These are phyloP conservation scores for Cymbopogon flexuosus DNA, from an alignment of 202 grass and related monocot species.

Conservation along the genomic window DNA sequence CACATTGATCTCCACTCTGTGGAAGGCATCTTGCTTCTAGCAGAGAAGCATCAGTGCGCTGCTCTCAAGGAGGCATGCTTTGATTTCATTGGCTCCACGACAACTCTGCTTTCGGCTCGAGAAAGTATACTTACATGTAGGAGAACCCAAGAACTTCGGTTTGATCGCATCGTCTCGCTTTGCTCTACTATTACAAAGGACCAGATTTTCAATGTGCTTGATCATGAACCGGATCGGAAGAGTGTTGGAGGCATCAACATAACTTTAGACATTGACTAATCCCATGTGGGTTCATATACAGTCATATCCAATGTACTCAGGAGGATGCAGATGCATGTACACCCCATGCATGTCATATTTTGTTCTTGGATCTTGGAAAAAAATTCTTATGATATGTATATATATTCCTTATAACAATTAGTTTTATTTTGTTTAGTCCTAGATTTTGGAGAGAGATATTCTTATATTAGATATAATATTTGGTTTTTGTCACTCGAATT, in stretches of 20 bases:
- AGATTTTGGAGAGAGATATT: too few relatives aligned
- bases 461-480: too few relatives aligned
- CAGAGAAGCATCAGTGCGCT: background rate
- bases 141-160: background rate
- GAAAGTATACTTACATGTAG: background rate
- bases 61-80: background rate
- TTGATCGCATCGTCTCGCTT: background rate
- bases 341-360: too few relatives aligned
- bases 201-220: background rate
- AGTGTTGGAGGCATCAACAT: background rate
- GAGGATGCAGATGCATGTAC: too few relatives aligned
- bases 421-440: too few relatives aligned
- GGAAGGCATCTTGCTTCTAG: background rate
- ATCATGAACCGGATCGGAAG: background rate
- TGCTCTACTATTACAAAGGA: background rate
- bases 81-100: background rate
- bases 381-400: too few relatives aligned
- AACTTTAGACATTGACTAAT: background rate
- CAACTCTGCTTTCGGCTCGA: background rate
- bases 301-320: background rate
- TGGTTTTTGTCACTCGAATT: too few relatives aligned
- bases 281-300: background rate
- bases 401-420: too few relatives aligned
- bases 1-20: background rate
- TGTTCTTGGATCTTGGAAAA: too few relatives aligned